Conservation (phyloP, 139 green algal genomes). For the Yamagishiella unicocca region DNA sequence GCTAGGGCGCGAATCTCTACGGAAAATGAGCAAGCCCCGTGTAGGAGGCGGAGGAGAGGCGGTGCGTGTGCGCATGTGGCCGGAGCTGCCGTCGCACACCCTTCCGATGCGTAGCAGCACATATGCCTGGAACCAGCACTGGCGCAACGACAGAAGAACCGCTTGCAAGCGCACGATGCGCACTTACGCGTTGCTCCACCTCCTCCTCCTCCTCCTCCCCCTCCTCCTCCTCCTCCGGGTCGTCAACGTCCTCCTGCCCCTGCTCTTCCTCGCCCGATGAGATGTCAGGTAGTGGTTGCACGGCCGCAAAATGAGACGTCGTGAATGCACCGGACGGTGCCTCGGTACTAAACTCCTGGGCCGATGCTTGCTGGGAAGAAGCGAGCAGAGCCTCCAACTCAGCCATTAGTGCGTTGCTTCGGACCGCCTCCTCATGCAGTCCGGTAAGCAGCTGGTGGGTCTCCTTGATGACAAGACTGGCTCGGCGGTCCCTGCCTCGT, state of each 20-base stretch:
- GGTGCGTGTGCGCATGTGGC: too few relatives aligned
- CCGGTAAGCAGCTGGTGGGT: background rate
- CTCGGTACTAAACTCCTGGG: background rate
- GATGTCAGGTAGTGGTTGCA: background rate
- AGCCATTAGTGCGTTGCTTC: background rate
- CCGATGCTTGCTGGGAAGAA: background rate
- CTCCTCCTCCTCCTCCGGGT: background rate
- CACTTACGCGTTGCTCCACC: too few relatives aligned
- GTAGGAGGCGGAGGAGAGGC: background rate
- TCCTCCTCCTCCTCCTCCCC: background rate
- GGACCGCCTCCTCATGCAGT: background rate
- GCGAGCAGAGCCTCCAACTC: constrained; percentile 4
- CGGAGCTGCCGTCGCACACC: too few relatives aligned
- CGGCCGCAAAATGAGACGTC: background rate
- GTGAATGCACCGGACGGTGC: background rate
- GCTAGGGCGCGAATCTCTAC: too few relatives aligned
- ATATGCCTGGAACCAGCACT: too few relatives aligned
- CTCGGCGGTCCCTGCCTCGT: background rate
- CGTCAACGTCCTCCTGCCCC: background rate
- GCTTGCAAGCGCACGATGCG: too few relatives aligned
- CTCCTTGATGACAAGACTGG: constrained; percentile 5
- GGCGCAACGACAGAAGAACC: too few relatives aligned
- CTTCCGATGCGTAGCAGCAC: too few relatives aligned
- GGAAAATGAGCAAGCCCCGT: too few relatives aligned
- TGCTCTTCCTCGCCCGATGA: background rate